These are phyloP conservation scores for Podaxis sp. DNA, from an alignment of 768 basidiomycete species.

Conservation along the genomic window DNA sequence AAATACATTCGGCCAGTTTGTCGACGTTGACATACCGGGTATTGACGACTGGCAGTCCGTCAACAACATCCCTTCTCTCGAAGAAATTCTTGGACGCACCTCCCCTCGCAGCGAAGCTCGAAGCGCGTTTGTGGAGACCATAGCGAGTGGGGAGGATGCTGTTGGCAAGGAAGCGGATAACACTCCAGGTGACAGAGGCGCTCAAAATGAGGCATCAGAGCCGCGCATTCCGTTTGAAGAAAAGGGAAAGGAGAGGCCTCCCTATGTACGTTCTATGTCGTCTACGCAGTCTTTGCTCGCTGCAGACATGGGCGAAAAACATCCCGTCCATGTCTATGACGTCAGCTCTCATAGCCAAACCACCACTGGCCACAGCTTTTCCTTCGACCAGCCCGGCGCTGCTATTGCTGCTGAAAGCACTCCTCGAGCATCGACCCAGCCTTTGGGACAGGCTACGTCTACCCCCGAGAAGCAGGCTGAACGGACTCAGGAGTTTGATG, in stretches of 20 bases:
- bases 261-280: conserved; percentile 25
- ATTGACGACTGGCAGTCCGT: conserved; percentile 62
- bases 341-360: conserved; percentile 18
- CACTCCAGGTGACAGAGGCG: conserved; percentile 43
- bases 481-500: conserved; percentile 18
- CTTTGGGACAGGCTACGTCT: conserved; percentile 8
- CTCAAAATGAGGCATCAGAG: conserved; percentile 23
- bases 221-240: conserved; percentile 22
- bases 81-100: conserved; percentile 31
- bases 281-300: conserved; percentile 33
- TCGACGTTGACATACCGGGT: conserved; percentile 34
- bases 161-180: conserved; percentile 40
- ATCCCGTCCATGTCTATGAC: conserved; percentile 58
- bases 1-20: conserved; percentile 54
- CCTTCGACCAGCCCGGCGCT: background rate
- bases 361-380: background rate
- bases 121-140: conserved; percentile 4
- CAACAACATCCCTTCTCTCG: conserved; percentile 28
- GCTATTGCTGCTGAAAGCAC: conserved; percentile 30
- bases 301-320: conserved; percentile 47
- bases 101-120: background rate
- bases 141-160: conserved; percentile 16
- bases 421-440: conserved; percentile 23
- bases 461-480: background rate
- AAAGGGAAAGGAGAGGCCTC: conserved; percentile 49